These are phyloP conservation scores for Strobilomyces dryophilus DNA, from an alignment of 768 basidiomycete genomes.

Conservation along the genomic window DNA sequence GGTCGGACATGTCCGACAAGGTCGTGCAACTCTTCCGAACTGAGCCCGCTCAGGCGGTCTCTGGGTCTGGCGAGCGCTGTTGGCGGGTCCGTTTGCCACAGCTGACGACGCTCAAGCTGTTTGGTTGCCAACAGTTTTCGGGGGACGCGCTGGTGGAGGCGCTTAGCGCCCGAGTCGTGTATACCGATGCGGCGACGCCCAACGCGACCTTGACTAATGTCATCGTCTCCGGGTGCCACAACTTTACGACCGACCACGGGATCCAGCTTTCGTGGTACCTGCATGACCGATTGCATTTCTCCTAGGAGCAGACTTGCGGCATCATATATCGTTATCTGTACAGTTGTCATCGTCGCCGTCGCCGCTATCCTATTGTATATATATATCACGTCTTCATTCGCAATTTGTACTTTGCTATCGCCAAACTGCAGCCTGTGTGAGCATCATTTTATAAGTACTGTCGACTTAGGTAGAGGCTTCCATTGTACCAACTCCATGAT, in stretches of 20 bases:
- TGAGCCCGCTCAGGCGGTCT: constrained; percentile 7
- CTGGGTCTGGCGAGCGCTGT: constrained; percentile 7
- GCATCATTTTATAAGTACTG: no score
- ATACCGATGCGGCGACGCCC: constrained; percentile 31
- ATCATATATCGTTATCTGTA: constrained; percentile 10
- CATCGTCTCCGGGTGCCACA: constrained; percentile 22
- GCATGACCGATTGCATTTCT: constrained; percentile 23
- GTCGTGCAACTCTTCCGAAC: constrained; percentile 62
- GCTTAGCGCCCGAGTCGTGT: constrained; percentile 44
- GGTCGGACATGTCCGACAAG: constrained; percentile 76
- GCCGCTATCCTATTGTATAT: background rate
- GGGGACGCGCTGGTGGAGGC: constrained; percentile 56
- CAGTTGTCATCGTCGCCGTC: background rate
- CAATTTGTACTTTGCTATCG: background rate
- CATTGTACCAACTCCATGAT: background rate
- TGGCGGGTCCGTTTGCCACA: constrained; percentile 50
- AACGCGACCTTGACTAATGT: constrained; percentile 25
- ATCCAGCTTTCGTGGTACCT: constrained; percentile 26
- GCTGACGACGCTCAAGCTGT: constrained; percentile 48
- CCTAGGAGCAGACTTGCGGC: constrained; percentile 6
- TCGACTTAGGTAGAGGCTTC: background rate
- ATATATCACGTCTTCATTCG: background rate
- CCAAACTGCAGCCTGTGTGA: background rate
- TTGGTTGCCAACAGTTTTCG: constrained; percentile 59
- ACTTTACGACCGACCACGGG: constrained; percentile 18